A percentile compares a stretch with the other conserved stretches of the same genome.
These are phyloP conservation scores for Kuraishia cidri DNA, from an alignment of 805 yeast species.

Conservation along the genomic window DNA sequence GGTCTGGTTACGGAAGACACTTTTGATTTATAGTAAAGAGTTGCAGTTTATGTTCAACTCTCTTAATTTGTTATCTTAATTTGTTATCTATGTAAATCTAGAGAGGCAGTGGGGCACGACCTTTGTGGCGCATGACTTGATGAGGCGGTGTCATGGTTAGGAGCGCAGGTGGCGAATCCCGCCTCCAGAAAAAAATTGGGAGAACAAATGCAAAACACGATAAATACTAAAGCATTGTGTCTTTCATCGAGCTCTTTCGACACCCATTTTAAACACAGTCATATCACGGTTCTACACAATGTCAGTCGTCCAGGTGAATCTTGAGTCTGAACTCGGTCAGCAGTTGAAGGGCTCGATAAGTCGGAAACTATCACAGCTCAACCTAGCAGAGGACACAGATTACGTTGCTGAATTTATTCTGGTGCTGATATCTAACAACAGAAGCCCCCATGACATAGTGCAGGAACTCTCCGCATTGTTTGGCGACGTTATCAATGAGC, in stretches of 20 bases:
- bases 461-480: slow-evolving; percentile 53
- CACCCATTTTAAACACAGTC: too few species aligned
- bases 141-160: too few species aligned
- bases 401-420: slow-evolving; percentile 70
- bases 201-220: too few species aligned
- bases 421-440: slow-evolving; percentile 62
- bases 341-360: slow-evolving; percentile 34
- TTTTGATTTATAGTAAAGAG: slow-evolving; percentile 35
- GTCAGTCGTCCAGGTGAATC: slow-evolving; percentile 14
- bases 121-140: too few species aligned
- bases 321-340: slow-evolving; percentile 24
- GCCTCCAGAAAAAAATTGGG: too few species aligned
- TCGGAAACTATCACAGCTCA: slow-evolving; percentile 26
- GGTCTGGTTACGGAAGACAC: slow-evolving; percentile 62
- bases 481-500: slow-evolving; percentile 49
- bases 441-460: slow-evolving; percentile 50
- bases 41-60: too few species aligned
- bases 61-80: too few species aligned
- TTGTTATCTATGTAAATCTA: too few species aligned
- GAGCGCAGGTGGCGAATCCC: too few species aligned
- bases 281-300: slow-evolving; percentile 5
- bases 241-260: too few species aligned
- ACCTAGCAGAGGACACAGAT: slow-evolving; percentile 39
- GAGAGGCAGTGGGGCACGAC: too few species aligned
- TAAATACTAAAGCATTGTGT: too few species aligned